Percentiles rank a stretch among this genome's conserved stretches.
These are phyloP conservation scores for Fomitopsis serialis DNA, from an alignment of 768 basidiomycete genomes.

Conservation along the genomic window DNA sequence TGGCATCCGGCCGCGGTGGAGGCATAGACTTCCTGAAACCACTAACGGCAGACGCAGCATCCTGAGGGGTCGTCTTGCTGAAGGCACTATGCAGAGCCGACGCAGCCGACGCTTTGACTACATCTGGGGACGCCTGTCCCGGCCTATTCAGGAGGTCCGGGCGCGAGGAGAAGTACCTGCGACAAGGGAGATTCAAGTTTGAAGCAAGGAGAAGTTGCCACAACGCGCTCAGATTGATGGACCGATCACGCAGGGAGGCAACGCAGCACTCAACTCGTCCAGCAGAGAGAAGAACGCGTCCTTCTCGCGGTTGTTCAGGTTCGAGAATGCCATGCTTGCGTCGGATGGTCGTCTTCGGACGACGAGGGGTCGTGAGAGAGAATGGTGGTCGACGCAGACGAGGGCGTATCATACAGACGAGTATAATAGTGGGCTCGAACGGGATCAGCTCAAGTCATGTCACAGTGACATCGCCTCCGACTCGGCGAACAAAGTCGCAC, in stretches of 20 bases:
- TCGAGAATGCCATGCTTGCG: constrained; percentile 62
- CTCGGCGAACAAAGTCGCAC: no score
- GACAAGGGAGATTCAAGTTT: neutral
- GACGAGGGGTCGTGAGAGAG: neutral
- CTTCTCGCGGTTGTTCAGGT: constrained; percentile 62
- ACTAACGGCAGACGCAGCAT: neutral
- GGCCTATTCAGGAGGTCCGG: constrained; percentile 48
- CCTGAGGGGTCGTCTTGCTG: constrained; percentile 1
- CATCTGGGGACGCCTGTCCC: constrained; percentile 2
- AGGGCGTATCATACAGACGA: no score
- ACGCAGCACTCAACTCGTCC: constrained; percentile 54
- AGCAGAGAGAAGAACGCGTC: constrained; percentile 77
- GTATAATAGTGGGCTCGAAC: no score
- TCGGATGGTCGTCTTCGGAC: neutral
- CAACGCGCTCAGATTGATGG: neutral
- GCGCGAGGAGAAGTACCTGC: constrained; percentile 69
- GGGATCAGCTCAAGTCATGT: no score
- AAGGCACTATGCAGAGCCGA: constrained; percentile 15
- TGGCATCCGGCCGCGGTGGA: neutral
- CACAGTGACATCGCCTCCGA: no score
- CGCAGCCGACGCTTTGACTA: constrained; percentile 9
- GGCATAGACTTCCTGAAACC: constrained; percentile 6
- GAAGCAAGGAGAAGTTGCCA: neutral
- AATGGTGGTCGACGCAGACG: no score
- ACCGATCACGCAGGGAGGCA: neutral